Base-by-base conservation (phyloP, 108 stramenopile genomes). In the Craspedostauros australis region DNA sequence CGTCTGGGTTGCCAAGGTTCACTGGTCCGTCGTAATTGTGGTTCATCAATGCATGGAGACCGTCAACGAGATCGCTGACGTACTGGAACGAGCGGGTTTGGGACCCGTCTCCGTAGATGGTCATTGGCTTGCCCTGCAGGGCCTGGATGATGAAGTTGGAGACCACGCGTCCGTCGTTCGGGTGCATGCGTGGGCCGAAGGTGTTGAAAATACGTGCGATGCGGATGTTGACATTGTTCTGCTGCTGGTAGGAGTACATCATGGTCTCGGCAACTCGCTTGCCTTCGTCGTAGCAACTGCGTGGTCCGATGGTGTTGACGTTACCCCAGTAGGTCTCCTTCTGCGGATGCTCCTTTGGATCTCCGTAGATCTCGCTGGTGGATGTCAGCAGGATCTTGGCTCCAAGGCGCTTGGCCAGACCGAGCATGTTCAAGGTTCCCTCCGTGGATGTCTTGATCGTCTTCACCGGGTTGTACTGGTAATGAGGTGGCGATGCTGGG, bases 191-290 rank as follows among this genome's bases (percentile, higher is more conserved):
- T 5, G 96, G 96, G 5, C 99, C 99, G 59, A 95, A 99, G 16
- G 99, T 99, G 68, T 99, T 99, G 88, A 99, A 99, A 38, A 99
- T 99, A 20, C 99, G 76, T 0, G 99, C 97, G 5, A 99, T 94
- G 16, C 99, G 89, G 3, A 98, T 90, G 22, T 96, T 93, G 34
- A 97, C 89, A 16, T 77, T 63, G 55, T 91, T 86, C 60, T 97
- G 90, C 38, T 90, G 79, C 41, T 60, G 66, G 79, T 98, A 99
- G 18, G 92, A 80, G 69, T 95, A 98, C 94, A 95, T 96, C 95
- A 99, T 97, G 33, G 97, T 99, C 68, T 99, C 99, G 12, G 98
- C 99, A 7, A 99, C 99, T 20, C 99, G 96, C 61, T 99, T 99
- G 38, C 99, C 99, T 86, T 99, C 98, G 62, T 99, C 99, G 77